These are phyloP conservation scores for Phylloporus arenicola DNA, from an alignment of 768 basidiomycete species.

Conservation along the genomic window DNA sequence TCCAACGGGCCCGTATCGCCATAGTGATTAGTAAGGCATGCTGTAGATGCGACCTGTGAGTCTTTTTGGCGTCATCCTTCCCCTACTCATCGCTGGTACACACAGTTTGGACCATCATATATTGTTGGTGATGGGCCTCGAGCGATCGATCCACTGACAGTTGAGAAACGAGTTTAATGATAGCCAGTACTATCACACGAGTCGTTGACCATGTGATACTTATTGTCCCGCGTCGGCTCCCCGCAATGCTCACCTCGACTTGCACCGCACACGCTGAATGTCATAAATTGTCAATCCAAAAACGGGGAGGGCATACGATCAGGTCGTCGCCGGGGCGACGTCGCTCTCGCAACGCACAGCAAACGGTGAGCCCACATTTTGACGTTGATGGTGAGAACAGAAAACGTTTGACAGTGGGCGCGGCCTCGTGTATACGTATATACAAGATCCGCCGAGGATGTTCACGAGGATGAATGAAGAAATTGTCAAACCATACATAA, in stretches of 20 bases:
- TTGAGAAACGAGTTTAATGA: too few species aligned
- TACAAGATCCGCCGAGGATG: neutral
- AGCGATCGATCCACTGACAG: neutral
- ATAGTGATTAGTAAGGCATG: neutral
- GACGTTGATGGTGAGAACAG: neutral
- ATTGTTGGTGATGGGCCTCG: too few species aligned
- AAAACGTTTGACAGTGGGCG: neutral
- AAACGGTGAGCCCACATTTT: neutral
- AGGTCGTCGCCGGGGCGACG: neutral
- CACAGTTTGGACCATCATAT: neutral
- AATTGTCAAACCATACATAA: constrained; percentile 2
- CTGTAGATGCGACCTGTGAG: neutral
- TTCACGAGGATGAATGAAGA: neutral
- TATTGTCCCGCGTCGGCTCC: neutral
- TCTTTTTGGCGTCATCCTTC: neutral
- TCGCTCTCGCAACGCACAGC: neutral
- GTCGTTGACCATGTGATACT: neutral
- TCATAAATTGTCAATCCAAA: neutral
- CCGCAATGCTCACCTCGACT: too few species aligned
- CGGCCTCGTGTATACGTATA: neutral
- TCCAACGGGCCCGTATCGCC: neutral
- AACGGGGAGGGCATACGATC: neutral
- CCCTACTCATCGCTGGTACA: neutral
- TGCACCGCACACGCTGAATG: too few species aligned
- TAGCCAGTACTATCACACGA: neutral